Evolutionary conservation across 768 basidiomycete genomes (phyloP).

Genomic region (Agaricus sinodeliciosus): DNA sequence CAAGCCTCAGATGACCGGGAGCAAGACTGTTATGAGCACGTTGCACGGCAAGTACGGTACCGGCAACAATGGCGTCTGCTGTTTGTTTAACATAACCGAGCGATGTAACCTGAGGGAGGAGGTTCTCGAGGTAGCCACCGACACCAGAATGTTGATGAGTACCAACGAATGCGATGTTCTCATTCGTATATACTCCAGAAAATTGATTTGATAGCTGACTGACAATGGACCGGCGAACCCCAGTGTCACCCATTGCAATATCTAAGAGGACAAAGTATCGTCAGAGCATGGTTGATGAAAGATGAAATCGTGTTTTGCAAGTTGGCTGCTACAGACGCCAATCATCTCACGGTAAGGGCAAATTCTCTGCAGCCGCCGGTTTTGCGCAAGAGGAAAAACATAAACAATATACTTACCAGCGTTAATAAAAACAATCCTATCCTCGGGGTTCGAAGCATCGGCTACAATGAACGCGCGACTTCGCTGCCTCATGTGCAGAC

Average conservation of each 20-base stretch:
- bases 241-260: constrained; percentile 79
- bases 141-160: constrained; percentile 78
- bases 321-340: too few species aligned
- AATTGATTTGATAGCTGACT: constrained; percentile 46
- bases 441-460: constrained; percentile 44
- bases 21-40: constrained; percentile 59
- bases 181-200: constrained; percentile 57
- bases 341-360: not conserved
- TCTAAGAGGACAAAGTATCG: constrained; percentile 32
- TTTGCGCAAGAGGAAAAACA: constrained; percentile 13
- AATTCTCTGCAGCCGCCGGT: constrained; percentile 1
- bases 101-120: constrained; percentile 71
- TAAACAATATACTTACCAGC: constrained; percentile 34
- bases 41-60: constrained; percentile 62
- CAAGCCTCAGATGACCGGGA: constrained; percentile 52
- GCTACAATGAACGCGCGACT: constrained; percentile 74
- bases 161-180: constrained; percentile 70
- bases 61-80: constrained; percentile 64
- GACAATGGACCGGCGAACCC: constrained; percentile 65
- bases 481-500: constrained; percentile 74
- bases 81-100: constrained; percentile 69
- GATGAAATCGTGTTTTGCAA: too few species aligned
- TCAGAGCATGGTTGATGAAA: not conserved
- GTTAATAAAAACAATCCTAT: constrained; percentile 70
- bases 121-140: constrained; percentile 72